Evolutionary conservation across 1,284 basidiomycete genomes (phyloP).

Genomic region (Papiliotrema flavescens): DNA sequence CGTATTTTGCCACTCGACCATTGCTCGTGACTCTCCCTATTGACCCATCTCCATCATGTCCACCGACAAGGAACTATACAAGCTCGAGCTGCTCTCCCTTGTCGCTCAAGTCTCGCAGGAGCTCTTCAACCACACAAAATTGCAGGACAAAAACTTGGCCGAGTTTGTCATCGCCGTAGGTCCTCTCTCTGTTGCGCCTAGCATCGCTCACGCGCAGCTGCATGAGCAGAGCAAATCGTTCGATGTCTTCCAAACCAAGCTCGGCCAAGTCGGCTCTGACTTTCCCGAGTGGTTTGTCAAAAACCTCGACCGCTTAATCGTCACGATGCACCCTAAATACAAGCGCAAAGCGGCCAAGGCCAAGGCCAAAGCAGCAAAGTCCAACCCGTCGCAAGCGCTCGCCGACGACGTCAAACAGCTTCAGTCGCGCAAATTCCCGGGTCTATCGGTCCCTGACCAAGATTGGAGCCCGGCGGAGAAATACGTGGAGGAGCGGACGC

Average conservation of each 20-base stretch:
- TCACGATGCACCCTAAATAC: constrained; percentile 93
- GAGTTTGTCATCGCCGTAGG: constrained; percentile 81
- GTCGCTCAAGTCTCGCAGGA: constrained; percentile 86
- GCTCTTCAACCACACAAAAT: constrained; percentile 71
- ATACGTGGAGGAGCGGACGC: constrained; percentile 49
- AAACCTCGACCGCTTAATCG: constrained; percentile 89
- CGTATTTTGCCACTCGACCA: background rate
- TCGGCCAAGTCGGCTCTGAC: constrained; percentile 75
- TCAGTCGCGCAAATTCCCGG: constrained; percentile 82
- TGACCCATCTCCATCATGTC: constrained; percentile 25
- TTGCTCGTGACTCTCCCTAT: background rate
- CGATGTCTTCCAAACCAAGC: constrained; percentile 70
- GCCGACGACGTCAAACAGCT: constrained; percentile 61
- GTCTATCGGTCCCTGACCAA: constrained; percentile 78
- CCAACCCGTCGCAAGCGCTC: constrained; percentile 36
- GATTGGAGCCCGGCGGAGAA: constrained; percentile 54
- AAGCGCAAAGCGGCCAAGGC: constrained; percentile 65
- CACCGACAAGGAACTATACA: constrained; percentile 78
- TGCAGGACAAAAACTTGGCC: constrained; percentile 86
- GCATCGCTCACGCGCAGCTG: constrained; percentile 49
- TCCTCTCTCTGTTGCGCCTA: constrained; percentile 1
- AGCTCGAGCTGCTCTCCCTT: constrained; percentile 84
- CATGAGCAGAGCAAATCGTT: constrained; percentile 71
- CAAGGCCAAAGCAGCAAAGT: constrained; percentile 33
- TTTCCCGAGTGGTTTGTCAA: constrained; percentile 87